Conservation (phyloP, 768 basidiomycete species). For the Pleurotus platypus region DNA sequence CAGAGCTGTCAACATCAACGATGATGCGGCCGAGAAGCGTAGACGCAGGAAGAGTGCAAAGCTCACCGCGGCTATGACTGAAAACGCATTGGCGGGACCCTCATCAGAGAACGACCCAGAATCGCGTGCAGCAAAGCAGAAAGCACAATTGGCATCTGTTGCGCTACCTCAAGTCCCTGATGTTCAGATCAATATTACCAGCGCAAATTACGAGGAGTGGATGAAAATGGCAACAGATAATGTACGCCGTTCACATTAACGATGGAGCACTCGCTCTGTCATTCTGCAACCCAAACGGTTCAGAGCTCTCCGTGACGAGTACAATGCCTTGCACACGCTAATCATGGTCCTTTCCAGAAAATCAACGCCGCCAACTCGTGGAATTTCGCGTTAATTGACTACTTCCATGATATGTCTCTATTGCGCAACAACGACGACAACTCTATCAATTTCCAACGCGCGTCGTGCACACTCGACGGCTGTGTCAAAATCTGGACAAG, state of each 20-base stretch:
- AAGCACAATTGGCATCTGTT: constrained; percentile 58
- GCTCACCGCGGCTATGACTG: constrained; percentile 39
- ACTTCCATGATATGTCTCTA: constrained; percentile 97
- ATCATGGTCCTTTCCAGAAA: constrained; percentile 60
- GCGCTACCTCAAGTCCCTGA: constrained; percentile 55
- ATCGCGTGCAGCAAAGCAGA: constrained; percentile 51
- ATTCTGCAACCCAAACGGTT: too few relatives aligned
- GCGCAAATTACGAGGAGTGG: constrained; percentile 96
- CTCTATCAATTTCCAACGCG: constrained; percentile 98
- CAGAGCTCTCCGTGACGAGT: too few relatives aligned
- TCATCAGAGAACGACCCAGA: constrained; percentile 47
- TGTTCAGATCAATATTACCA: constrained; percentile 80
- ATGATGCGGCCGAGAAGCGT: constrained; percentile 86
- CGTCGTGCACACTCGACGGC: constrained; percentile 94
- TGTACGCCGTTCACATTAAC: constrained; percentile 42
- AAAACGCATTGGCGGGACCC: constrained; percentile 54
- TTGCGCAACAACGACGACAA: constrained; percentile 91
- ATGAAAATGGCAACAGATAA: constrained; percentile 99
- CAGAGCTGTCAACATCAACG: constrained; percentile 63
- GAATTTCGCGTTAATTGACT: constrained; percentile 97
- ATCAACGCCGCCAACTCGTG: constrained; percentile 97
- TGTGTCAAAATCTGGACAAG: constrained; percentile 99
- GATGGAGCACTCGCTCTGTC: not conserved
- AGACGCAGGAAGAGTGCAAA: constrained; percentile 77
- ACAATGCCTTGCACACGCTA: not conserved